These are phyloP conservation scores for Paramecium caudatum DNA, from an alignment of 73 alveolate species.

Conservation along the genomic window DNA sequence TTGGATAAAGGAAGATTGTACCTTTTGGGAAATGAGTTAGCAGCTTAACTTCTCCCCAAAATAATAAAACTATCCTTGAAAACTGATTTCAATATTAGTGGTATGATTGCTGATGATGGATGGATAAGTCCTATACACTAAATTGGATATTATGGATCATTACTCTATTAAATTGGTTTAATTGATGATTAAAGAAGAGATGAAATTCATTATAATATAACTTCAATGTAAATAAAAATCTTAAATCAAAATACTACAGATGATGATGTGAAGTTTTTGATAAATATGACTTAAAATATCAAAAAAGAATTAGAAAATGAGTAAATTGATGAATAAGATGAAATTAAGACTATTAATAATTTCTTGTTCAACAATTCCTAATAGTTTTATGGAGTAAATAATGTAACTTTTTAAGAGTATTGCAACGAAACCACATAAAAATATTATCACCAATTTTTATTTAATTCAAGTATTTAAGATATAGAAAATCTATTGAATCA, in stretches of 20 bases:
- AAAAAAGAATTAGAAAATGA: not conserved
- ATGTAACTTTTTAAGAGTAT: not conserved
- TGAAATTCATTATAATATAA: not conserved
- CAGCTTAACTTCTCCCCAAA: not conserved
- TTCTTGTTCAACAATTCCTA: not conserved
- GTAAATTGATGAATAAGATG: not conserved
- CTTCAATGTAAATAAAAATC: not conserved
- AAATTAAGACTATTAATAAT: not conserved
- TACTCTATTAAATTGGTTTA: not conserved
- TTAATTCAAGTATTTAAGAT: not conserved
- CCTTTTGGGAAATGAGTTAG: no score
- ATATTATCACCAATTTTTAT: not conserved
- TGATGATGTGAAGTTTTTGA: not conserved
- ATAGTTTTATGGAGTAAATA: not conserved
- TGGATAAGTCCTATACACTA: conserved; percentile 38
- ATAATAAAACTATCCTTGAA: not conserved
- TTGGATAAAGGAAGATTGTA: no score
- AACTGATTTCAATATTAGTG: not conserved
- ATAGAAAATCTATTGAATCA: not conserved
- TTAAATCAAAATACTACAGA: not conserved
- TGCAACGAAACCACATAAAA: not conserved
- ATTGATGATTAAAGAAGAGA: conserved; percentile 14
- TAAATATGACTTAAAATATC: not conserved
- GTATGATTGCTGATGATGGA: not conserved
- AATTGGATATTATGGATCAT: conserved; percentile 32